phyloP scores from a whole-genome alignment of 768 basidiomycete genomes.

The Tremella mesenterica region DNA sequence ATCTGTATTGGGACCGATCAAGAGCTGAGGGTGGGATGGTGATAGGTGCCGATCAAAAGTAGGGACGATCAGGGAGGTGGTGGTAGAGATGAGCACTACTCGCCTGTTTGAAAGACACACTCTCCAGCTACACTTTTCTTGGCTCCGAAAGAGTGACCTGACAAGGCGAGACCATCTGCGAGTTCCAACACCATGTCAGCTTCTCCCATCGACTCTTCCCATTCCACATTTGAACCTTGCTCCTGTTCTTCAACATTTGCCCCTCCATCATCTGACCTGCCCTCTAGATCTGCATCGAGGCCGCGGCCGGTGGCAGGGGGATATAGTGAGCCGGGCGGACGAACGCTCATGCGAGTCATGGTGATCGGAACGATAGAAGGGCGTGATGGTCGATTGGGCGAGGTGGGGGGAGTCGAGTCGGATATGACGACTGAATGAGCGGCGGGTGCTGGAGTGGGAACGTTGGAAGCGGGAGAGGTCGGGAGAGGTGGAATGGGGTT shows the following conservation, averaged over 20 bases:
- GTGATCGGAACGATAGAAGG: conserved; percentile 7
- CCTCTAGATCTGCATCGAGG: conserved; percentile 34
- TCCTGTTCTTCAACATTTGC: conserved; percentile 4
- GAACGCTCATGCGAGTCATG: conserved; percentile 11
- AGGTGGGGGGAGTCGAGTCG: conserved; percentile 21
- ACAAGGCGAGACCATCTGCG: conserved; percentile 74
- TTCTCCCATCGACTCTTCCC: conserved; percentile 37
- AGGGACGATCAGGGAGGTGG: not conserved
- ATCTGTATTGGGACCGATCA: no score
- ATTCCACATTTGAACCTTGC: no score
- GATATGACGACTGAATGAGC: conserved; percentile 23
- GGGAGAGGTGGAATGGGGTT: no score
- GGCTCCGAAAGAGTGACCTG: conserved; percentile 89
- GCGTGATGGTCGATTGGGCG: conserved; percentile 4
- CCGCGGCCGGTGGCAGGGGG: conserved; percentile 42
- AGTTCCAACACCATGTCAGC: conserved; percentile 67
- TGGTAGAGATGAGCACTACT: conserved; percentile 28
- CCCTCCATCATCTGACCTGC: conserved; percentile 12
- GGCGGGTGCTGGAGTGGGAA: no score
- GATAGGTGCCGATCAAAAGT: no score
- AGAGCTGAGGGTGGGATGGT: not conserved
- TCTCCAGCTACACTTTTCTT: conserved; percentile 90
- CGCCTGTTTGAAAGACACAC: conserved; percentile 99
- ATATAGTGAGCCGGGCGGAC: conserved; percentile 30
- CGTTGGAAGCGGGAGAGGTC: no score